Evolutionary conservation across 306 rosid genomes (phyloP), one percentile per base, ranked within the genome.

Genomic region (Begonia fuchsioides): DNA sequence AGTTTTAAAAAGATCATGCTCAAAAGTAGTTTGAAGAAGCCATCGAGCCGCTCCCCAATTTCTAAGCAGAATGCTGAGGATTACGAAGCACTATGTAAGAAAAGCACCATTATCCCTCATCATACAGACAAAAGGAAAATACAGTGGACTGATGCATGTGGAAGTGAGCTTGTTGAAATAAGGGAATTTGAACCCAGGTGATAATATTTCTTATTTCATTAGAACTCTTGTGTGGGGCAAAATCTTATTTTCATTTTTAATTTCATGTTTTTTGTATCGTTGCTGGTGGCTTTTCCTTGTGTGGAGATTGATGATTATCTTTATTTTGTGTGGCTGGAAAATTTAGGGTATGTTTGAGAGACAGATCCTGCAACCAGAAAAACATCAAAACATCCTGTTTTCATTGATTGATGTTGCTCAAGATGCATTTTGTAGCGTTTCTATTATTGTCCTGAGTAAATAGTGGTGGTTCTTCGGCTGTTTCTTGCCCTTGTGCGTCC

Each of bases 161-260:
- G 95, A 43, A 73, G 78, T 26, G 94, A 90, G 64, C 95, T 90
- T 46, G 82, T 68, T 63, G 79, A 81, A 55, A 74, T 90, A 55
- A 75, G 71, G 64, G 95, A 90, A 69, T 90, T 85, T 72, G 95
- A 90, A 66, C 87, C 98, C 81, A 85, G 98, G 98, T 90, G 35
- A 11, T 45, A 2, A 15, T 38, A 46, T 39, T 48, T 8, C 15
- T 40, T 26, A 11, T n/a, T 41, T 5, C 12, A 41, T 10, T 41
- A 10, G 12, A 41, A 41, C 0, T 41, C 4, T 41, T 41, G 12
- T 10, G 45, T 10, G 45, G 45, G 14, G 45, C 14, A n/a, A 11
- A 41, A 10, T 41, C 12, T 41, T 41, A 7, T 41, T 41, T 1
- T 41, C 14, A 10, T n/a, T 41, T n/a, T 41, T n/a, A 41, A 41